Evolutionary conservation across 352 stramenopile genomes (phyloP).

Genomic region (Pythium dissimile): DNA sequence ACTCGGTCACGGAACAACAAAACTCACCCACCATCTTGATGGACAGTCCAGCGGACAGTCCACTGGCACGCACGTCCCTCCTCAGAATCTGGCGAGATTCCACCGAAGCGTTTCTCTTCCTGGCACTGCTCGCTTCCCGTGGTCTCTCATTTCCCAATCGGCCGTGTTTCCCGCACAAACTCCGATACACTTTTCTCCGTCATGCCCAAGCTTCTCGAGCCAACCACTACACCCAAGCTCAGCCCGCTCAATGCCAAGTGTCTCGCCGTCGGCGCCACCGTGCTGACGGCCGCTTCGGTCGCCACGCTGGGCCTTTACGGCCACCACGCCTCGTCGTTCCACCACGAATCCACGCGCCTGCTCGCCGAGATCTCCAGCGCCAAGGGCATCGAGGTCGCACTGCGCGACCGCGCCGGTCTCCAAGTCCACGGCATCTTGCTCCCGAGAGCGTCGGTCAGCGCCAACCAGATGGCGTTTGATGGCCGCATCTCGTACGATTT

Average conservation of each 20-base stretch:
- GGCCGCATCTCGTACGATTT: constrained; percentile 28
- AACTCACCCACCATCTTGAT: no score
- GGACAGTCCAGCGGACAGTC: no score
- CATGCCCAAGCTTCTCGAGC: constrained; percentile 8
- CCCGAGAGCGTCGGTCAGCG: constrained; percentile 3
- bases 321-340: constrained; percentile 18
- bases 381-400: constrained; percentile 26
- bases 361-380: constrained; percentile 24
- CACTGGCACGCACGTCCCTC: no score
- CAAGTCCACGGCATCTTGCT: constrained; percentile 23
- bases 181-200: neutral
- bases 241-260: neutral
- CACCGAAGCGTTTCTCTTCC: no score
- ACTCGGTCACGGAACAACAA: no score
- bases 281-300: constrained; percentile 2
- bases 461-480: constrained; percentile 20
- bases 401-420: constrained; percentile 11
- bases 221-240: neutral
- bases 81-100: no score
- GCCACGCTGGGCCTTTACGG: constrained; percentile 22
- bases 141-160: constrained; percentile 9
- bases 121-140: no score
- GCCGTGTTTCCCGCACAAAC: neutral
- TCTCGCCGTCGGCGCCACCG: constrained; percentile 3
- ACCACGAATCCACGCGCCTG: constrained; percentile 23